Percentiles rank a stretch among this genome's conserved stretches.
These are phyloP conservation scores for Fusarium sp. DNA, from an alignment of 2,329 filamentous ascomycete species.

Conservation along the genomic window DNA sequence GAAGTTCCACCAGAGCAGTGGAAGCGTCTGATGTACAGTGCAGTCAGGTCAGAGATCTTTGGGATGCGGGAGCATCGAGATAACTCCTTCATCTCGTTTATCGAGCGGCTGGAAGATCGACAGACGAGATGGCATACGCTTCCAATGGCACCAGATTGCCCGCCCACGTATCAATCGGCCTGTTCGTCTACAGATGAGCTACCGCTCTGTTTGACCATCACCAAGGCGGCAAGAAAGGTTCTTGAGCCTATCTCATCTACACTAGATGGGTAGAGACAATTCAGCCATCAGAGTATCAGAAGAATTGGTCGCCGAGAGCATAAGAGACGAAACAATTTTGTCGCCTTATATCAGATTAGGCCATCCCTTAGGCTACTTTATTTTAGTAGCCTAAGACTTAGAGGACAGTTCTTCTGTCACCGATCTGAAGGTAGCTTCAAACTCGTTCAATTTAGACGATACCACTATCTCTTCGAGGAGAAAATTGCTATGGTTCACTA, in stretches of 20 bases:
- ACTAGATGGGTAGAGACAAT: neutral
- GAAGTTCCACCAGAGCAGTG: constrained; percentile 5
- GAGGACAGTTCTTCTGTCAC: neutral
- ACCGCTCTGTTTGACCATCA: neutral
- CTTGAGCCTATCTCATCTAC: neutral
- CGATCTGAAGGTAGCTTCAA: neutral
- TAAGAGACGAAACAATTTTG: neutral
- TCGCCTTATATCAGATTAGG: neutral
- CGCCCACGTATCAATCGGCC: neutral
- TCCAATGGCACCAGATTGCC: neutral
- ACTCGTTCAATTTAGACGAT: neutral
- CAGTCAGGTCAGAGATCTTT: constrained; percentile 1
- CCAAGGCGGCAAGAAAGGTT: neutral
- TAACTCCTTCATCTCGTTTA: neutral
- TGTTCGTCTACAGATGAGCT: neutral
- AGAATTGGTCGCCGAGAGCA: neutral
- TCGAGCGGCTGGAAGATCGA: constrained; percentile 5
- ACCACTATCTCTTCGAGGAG: neutral
- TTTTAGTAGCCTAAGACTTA: neutral
- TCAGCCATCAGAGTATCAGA: neutral
- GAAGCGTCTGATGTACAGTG: constrained; percentile 8
- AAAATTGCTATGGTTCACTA: neutral
- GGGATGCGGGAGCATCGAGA: neutral
- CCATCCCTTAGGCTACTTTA: neutral
- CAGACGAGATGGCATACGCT: constrained; percentile 3